Conservation (phyloP, 176 grass and related monocot genomes). For the Bolboschoenus planiculmis region DNA sequence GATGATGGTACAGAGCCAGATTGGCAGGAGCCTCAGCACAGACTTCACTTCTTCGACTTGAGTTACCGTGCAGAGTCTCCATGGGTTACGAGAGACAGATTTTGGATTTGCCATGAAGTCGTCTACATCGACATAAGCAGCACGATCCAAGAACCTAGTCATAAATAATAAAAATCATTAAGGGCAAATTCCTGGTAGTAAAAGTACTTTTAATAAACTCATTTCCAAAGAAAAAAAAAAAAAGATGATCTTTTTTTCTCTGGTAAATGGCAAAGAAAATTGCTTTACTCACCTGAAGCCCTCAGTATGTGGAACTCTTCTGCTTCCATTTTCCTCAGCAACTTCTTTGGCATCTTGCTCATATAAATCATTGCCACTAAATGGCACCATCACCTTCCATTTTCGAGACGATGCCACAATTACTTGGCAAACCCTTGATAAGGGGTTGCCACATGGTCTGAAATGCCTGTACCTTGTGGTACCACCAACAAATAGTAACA, state of each 20-base stretch:
- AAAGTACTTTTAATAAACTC: not conserved
- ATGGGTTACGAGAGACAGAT: slow-evolving; percentile 31
- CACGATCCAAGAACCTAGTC: slow-evolving; percentile 63
- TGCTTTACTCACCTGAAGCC: slow-evolving; percentile 40
- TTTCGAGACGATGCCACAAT: slow-evolving; percentile 53
- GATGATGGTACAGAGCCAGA: slow-evolving; percentile 96
- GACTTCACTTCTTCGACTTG: slow-evolving; percentile 94
- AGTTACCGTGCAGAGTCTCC: slow-evolving; percentile 73
- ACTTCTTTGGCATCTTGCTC: slow-evolving; percentile 39
- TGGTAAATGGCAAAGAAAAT: not conserved
- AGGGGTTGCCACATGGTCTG: slow-evolving; percentile 50
- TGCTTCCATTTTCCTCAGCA: slow-evolving; percentile 1
- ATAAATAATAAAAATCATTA: slow-evolving; percentile 2
- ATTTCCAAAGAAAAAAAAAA: not conserved
- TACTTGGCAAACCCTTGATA: slow-evolving; percentile 56
- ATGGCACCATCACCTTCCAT: slow-evolving; percentile 36
- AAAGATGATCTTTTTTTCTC: not conserved
- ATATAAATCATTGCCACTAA: slow-evolving; percentile 32
- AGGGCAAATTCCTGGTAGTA: not conserved
- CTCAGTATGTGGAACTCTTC: slow-evolving; percentile 46
- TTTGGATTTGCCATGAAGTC: slow-evolving; percentile 19
- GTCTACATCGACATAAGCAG: slow-evolving; percentile 29
- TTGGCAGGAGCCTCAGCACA: slow-evolving; percentile 72
- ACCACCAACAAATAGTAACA: slow-evolving; percentile 54
- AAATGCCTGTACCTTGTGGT: slow-evolving; percentile 53